Evolutionary conservation across 331 rosid species (phyloP).

Genomic region (Pyrus hybrid): DNA sequence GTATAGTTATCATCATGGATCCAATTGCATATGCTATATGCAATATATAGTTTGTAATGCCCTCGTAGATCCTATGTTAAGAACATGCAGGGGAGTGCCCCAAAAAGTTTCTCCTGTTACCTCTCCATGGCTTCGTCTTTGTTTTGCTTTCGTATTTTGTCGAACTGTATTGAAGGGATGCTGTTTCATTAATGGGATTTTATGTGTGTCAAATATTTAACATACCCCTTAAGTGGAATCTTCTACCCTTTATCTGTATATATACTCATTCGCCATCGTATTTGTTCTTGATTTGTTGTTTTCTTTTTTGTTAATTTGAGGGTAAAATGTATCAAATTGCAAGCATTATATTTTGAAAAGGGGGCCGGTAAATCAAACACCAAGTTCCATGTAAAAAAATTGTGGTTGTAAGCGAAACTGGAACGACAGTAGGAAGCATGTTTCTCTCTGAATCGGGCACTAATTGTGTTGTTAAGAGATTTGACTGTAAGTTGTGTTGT

Average conservation of each 20-base stretch:
- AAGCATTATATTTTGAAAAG: background rate
- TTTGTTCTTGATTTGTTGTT: background rate
- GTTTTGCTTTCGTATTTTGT: constrained; percentile 41
- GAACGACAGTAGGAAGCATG: background rate
- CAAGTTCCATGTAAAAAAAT: background rate
- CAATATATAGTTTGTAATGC: constrained; percentile 72
- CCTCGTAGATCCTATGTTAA: constrained; percentile 42
- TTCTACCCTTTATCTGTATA: background rate
- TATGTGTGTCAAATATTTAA: constrained; percentile 50
- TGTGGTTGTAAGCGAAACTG: too few relatives aligned
- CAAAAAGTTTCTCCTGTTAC: constrained; percentile 10
- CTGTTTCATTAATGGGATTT: constrained; percentile 52
- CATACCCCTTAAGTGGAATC: constrained; percentile 23
- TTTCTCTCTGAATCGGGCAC: background rate
- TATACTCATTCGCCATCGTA: background rate
- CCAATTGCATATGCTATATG: constrained; percentile 59
- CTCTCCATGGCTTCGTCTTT: constrained; percentile 43
- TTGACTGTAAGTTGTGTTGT: background rate
- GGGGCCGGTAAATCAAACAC: background rate
- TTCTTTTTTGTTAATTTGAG: background rate
- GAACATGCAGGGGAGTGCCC: constrained; percentile 47
- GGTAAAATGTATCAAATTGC: background rate
- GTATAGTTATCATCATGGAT: constrained; percentile 34
- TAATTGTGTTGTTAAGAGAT: background rate
- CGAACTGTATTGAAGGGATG: constrained; percentile 58